These are phyloP conservation scores for Auxenochlorella pyrenoidosa DNA, from an alignment of 139 green algal species.

Conservation along the genomic window DNA sequence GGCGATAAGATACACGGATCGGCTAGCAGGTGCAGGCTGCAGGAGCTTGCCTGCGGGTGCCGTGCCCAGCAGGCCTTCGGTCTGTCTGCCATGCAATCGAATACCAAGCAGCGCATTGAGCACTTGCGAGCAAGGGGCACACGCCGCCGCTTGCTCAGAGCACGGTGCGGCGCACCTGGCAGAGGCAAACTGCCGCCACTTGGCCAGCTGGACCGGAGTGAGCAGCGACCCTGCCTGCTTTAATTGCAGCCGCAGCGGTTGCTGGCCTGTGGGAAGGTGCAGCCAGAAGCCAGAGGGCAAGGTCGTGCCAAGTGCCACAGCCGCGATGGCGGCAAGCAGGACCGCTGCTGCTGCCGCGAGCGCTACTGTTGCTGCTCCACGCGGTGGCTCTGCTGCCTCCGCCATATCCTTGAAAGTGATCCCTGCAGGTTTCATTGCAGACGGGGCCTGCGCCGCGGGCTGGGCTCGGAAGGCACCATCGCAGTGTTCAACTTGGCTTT, in stretches of 20 bases:
- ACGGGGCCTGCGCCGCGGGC: neutral
- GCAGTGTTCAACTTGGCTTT: too few species aligned
- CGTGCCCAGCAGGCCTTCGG: too few species aligned
- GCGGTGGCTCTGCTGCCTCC: neutral
- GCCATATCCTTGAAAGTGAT: too few species aligned
- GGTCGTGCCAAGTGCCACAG: neutral
- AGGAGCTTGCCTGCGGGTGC: too few species aligned
- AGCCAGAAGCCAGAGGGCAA: neutral
- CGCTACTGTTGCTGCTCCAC: neutral
- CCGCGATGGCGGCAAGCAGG: neutral
- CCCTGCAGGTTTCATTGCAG: neutral
- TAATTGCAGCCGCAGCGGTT: neutral
- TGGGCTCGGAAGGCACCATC: too few species aligned
- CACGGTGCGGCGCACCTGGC: neutral
- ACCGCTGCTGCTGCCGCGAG: neutral
- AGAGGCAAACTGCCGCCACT: neutral
- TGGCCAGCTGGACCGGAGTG: neutral
- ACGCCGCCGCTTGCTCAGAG: too few species aligned
- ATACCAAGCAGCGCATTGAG: too few species aligned
- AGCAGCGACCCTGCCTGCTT: neutral
- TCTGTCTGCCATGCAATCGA: too few species aligned
- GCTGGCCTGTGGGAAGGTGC: neutral
- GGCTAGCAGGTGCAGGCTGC: neutral
- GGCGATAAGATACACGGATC: neutral
- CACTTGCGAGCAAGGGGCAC: too few species aligned